Percentiles rank a stretch among this genome's conserved stretches.
These are phyloP conservation scores for Trametes villosa DNA, from an alignment of 768 basidiomycete species.

Conservation along the genomic window DNA sequence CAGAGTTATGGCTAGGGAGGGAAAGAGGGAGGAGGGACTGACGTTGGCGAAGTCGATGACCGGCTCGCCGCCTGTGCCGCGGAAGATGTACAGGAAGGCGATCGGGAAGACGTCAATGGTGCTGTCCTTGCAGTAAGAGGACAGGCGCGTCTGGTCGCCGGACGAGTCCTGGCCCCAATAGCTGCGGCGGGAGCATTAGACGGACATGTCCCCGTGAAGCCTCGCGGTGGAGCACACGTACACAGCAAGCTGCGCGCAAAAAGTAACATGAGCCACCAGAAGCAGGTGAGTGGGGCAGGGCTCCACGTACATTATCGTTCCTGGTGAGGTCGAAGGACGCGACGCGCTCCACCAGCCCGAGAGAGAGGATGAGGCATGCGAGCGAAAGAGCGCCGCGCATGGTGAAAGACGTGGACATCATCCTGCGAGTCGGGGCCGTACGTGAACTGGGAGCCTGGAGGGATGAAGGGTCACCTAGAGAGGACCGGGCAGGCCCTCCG, in stretches of 20 bases:
- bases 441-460: neutral
- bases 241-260: conserved; percentile 30
- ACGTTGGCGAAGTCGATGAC: conserved; percentile 65
- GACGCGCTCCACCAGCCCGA: conserved; percentile 18
- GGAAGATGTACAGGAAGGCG: conserved; percentile 63
- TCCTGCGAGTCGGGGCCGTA: conserved; percentile 10
- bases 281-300: neutral
- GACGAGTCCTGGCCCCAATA: conserved; percentile 64
- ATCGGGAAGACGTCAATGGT: conserved; percentile 61
- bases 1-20: neutral
- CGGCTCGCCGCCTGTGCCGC: conserved; percentile 58
- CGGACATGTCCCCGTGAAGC: neutral
- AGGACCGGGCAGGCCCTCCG: neutral
- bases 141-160: conserved; percentile 35
- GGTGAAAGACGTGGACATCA: neutral
- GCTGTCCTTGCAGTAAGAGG: conserved; percentile 45
- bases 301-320: conserved; percentile 19
- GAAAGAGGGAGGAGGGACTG: conserved; percentile 12
- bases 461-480: conserved; percentile 8
- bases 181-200: conserved; percentile 25
- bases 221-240: conserved; percentile 19
- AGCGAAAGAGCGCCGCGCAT: conserved; percentile 9
- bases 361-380: conserved; percentile 7
- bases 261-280: neutral
- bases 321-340: conserved; percentile 19